phyloP scores from a whole-genome alignment of 352 stramenopile genomes.

The Pythium periplocum region DNA sequence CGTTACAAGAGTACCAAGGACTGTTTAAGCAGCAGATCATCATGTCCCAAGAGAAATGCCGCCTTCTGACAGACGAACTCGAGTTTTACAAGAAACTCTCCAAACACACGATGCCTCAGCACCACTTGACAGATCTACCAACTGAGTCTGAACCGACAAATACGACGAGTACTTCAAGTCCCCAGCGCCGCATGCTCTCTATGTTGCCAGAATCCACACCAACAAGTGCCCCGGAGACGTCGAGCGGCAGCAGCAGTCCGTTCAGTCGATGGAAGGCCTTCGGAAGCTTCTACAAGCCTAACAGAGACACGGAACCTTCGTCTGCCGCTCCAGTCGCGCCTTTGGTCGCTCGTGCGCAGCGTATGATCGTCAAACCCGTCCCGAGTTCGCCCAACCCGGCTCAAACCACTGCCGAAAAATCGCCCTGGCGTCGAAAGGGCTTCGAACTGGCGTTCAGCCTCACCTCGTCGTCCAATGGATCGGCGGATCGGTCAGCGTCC shows the following conservation, averaged over 20 bases:
- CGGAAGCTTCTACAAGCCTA: slow-evolving; percentile 12
- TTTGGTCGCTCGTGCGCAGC: slow-evolving; percentile 25
- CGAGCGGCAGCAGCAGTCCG: slow-evolving; percentile 1
- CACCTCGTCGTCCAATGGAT: not conserved
- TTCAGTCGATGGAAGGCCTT: slow-evolving; percentile 13
- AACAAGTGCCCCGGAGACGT: not conserved
- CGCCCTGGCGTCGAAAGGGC: slow-evolving; percentile 12
- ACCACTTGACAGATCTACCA: not conserved
- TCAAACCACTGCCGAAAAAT: slow-evolving; percentile 4
- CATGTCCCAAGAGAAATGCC: slow-evolving; percentile 76
- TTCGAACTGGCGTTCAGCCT: slow-evolving; percentile 10
- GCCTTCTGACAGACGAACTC: slow-evolving; percentile 68
- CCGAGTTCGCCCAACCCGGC: slow-evolving; percentile 4
- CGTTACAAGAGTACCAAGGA: slow-evolving; percentile 70
- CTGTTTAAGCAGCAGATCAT: slow-evolving; percentile 82
- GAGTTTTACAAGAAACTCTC: slow-evolving; percentile 82
- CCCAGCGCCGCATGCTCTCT: not conserved
- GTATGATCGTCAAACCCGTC: slow-evolving; percentile 35
- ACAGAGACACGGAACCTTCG: slow-evolving; percentile 5
- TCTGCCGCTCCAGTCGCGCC: slow-evolving; percentile 6
- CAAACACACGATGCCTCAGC: slow-evolving; percentile 14
- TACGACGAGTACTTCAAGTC: slow-evolving; percentile 5
- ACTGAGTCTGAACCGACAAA: not conserved
- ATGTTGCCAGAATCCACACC: not conserved
- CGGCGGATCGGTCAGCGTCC: slow-evolving; percentile 1